These are phyloP conservation scores for Aspergillus udagawae DNA, from an alignment of 2,329 filamentous ascomycete genomes.

Conservation along the genomic window DNA sequence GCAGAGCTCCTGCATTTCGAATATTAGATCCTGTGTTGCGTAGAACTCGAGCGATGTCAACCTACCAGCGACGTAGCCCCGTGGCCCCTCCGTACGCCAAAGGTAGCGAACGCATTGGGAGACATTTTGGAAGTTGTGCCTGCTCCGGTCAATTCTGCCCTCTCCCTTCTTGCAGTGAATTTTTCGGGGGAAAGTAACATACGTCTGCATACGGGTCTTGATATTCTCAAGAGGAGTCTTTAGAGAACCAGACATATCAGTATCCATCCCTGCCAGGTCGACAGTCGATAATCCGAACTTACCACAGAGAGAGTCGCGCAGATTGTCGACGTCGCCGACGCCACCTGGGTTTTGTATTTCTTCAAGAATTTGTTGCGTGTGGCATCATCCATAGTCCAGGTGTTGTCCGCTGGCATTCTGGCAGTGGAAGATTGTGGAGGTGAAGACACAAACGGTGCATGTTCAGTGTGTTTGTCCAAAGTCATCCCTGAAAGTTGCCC, in stretches of 20 bases:
- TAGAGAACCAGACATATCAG: not conserved
- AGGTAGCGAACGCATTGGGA: constrained; percentile 42
- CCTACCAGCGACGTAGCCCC: constrained; percentile 46
- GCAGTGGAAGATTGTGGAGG: constrained; percentile 30
- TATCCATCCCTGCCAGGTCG: not conserved
- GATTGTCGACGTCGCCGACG: constrained; percentile 42
- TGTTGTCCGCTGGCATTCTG: constrained; percentile 27
- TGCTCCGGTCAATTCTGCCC: constrained; percentile 14
- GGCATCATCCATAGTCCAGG: constrained; percentile 37
- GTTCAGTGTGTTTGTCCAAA: constrained; percentile 36
- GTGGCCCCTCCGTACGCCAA: constrained; percentile 45
- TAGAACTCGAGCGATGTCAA: not conserved
- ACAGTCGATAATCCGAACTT: constrained; percentile 19
- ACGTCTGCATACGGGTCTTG: constrained; percentile 50
- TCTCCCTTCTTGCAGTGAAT: not conserved
- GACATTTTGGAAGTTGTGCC: constrained; percentile 43
- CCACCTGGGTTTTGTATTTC: constrained; percentile 44
- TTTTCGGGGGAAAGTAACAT: constrained; percentile 13
- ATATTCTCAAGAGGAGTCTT: constrained; percentile 47
- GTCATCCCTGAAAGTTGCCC: constrained; percentile 34
- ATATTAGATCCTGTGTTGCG: not conserved
- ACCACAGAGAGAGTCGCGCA: constrained; percentile 45
- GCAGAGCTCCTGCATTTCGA: constrained; percentile 35
- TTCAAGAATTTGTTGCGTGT: constrained; percentile 43
- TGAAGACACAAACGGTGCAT: constrained; percentile 36